Conservation (phyloP, 306 rosid genomes). For the Lupinus albus region DNA sequence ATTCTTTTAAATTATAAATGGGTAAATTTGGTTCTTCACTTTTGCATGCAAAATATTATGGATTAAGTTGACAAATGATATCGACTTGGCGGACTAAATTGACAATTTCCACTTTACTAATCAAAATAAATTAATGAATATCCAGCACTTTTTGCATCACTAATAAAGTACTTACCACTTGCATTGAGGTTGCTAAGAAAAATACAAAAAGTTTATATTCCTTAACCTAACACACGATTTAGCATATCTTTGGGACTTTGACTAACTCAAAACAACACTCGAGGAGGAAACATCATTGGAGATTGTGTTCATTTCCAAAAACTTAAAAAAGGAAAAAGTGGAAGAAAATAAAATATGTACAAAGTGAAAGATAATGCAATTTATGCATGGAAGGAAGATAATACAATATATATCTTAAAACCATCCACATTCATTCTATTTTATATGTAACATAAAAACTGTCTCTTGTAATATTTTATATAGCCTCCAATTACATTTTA, state of each 20-base stretch:
- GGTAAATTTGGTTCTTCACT: no score
- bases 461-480: background rate
- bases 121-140: background rate
- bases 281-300: slow-evolving; percentile 21
- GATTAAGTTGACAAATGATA: no score
- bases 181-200: background rate
- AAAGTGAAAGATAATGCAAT: background rate
- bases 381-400: background rate
- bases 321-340: background rate
- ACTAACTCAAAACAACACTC: slow-evolving; percentile 10
- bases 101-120: no score
- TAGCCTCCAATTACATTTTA: no score
- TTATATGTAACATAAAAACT: no score
- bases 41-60: no score
- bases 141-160: background rate
- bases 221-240: slow-evolving; percentile 11
- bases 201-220: background rate
- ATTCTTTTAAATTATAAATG: no score
- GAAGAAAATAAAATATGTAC: background rate
- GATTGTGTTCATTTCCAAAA: slow-evolving; percentile 8
- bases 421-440: background rate
- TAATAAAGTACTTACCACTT: slow-evolving; percentile 1
- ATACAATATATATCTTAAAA: background rate
- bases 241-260: background rate
- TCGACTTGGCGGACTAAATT: no score